Base-by-base conservation (phyloP, 345 rosid species). In the Nephelium lappaceum region DNA sequence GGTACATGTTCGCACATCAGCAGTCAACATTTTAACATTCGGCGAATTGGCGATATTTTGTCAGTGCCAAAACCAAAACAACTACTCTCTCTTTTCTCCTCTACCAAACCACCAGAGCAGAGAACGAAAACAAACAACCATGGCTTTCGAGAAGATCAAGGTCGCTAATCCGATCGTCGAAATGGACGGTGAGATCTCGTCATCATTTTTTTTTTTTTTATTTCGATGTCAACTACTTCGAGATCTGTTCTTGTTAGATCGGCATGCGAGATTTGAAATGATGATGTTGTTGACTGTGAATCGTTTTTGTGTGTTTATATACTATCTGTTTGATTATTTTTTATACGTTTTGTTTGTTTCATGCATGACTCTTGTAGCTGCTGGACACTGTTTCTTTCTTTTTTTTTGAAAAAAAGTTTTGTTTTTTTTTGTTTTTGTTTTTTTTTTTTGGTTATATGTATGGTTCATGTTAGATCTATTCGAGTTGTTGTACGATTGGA, bases 141-240 rank as follows among this genome's bases (percentile, higher is more conserved):
- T 94, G 98, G 93, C 86, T 65, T 89, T 89, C 77, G 86, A 90
- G 79, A 94, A 91, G 97, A 94, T 94, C 93, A 91, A 90, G 92
- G 98, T 94, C 45, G 86, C 92, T 67, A 94, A 90, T 75, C 98
- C 98, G 89, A 85, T 94, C 88, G 98, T 94, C 10, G 98, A 94
- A 87, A 94, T 94, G 98, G 98, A 94, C 78, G 98, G 98, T 94
- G 74, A 87, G 91, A 80, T 66, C 66, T 47, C 63, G 3, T 36
- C 19, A 45, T 8, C 36, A 3, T 1, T 38, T 21, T n/a, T 57
- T 5, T 55, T 1, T 58, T 23, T 7, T 8, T 60, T 12, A 0
- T n/a, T 8, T 57, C 25, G 27, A 60, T 60, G 27, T 60, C 24
- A 23, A 60, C 27, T 9, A 7, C 25, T 60, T 8, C 14, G 11